Percentiles rank a stretch among this genome's conserved stretches.
Conservation (phyloP, 345 rosid genomes). For the Corymbia maculata region DNA sequence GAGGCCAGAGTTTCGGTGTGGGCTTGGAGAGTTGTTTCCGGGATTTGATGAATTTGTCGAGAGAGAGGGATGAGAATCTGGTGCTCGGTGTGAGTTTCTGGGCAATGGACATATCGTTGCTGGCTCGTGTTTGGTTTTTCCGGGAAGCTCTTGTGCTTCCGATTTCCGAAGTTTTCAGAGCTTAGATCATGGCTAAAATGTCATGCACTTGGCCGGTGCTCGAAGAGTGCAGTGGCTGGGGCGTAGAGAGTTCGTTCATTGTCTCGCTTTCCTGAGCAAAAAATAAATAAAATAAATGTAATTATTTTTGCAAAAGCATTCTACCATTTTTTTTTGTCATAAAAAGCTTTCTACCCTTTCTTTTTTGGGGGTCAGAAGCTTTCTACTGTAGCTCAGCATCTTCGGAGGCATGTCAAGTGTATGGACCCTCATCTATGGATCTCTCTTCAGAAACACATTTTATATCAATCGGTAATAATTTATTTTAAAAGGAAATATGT, state of each 20-base stretch:
- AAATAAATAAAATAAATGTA: background rate
- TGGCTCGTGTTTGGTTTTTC: background rate
- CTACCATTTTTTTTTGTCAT: background rate
- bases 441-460: background rate
- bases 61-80: constrained; percentile 8
- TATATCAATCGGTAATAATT: background rate
- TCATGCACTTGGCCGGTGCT: background rate
- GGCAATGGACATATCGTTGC: background rate
- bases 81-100: background rate
- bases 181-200: background rate
- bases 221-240: no score
- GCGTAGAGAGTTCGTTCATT: no score
- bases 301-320: background rate
- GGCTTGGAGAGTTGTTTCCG: constrained; percentile 30
- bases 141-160: background rate
- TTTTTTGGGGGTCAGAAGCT: no score
- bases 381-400: background rate
- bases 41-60: constrained; percentile 31
- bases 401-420: background rate
- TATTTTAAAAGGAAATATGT: background rate
- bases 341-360: no score
- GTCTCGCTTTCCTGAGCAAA: background rate
- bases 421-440: background rate
- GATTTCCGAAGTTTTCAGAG: background rate
- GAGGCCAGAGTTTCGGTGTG: constrained; percentile 36